Evolutionary conservation across 1,139 yeast species (phyloP).

Genomic region (Blastobotrys proliferans): DNA sequence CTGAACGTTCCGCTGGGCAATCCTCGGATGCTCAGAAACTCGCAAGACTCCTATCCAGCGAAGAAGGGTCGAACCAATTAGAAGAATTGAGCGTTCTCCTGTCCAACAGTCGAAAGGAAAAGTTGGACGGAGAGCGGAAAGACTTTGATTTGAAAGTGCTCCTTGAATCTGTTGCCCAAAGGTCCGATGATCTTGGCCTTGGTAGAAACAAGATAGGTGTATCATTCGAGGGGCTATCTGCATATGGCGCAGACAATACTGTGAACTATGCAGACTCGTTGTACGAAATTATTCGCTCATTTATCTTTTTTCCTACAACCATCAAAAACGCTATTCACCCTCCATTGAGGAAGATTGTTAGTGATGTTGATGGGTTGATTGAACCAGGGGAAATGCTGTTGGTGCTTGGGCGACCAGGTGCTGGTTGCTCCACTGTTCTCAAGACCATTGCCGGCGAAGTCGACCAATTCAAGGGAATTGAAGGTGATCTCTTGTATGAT

Average conservation of each 20-base stretch:
- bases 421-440: constrained; percentile 57
- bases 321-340: no score
- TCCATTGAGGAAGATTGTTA: constrained; percentile 8
- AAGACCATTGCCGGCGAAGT: constrained; percentile 52
- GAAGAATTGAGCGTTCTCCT: constrained; percentile 41
- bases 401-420: constrained; percentile 61
- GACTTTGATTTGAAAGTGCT: constrained; percentile 41
- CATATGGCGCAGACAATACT: constrained; percentile 47
- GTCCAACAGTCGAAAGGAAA: constrained; percentile 34
- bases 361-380: constrained; percentile 17
- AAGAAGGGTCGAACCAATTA: constrained; percentile 35
- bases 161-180: constrained; percentile 32
- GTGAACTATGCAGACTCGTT: constrained; percentile 49
- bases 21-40: constrained; percentile 15
- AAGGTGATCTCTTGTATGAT: constrained; percentile 46
- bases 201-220: constrained; percentile 48
- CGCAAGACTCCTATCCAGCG: constrained; percentile 20
- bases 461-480: constrained; percentile 34
- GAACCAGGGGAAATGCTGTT: constrained; percentile 51
- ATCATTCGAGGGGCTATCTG: constrained; percentile 43
- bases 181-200: constrained; percentile 41
- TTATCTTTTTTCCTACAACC: constrained; percentile 36
- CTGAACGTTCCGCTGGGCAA: constrained; percentile 14
- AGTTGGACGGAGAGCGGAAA: constrained; percentile 36
- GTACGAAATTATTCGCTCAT: constrained; percentile 39